Evolutionary conservation across 2,329 filamentous ascomycete genomes (phyloP).

Genomic region (Diaporthe eres): DNA sequence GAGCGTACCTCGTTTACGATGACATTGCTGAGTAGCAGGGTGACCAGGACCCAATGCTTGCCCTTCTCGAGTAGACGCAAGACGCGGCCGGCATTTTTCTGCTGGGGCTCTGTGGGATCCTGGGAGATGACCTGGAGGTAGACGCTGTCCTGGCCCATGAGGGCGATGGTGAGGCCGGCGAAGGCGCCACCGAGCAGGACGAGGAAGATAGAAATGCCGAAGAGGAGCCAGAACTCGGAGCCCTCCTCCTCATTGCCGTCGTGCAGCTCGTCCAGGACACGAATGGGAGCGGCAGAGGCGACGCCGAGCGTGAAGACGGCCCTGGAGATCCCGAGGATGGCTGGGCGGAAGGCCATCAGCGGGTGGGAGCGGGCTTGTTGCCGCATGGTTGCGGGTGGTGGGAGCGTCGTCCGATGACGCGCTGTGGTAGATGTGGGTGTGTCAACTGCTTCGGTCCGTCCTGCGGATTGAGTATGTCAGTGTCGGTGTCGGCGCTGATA

Average conservation of each 20-base stretch:
- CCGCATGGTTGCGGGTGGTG: slow-evolving; percentile 29
- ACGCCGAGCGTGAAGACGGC: slow-evolving; percentile 65
- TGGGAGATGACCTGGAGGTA: slow-evolving; percentile 95
- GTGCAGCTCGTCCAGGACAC: slow-evolving; percentile 51
- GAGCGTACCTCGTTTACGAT: slow-evolving; percentile 84
- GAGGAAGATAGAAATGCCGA: slow-evolving; percentile 82
- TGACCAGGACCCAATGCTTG: slow-evolving; percentile 99
- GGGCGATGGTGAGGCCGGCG: slow-evolving; percentile 90
- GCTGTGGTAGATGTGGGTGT: neutral
- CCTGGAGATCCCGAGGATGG: slow-evolving; percentile 66
- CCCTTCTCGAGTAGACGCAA: slow-evolving; percentile 84
- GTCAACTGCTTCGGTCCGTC: neutral
- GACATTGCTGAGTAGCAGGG: slow-evolving; percentile 93
- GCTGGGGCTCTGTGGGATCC: slow-evolving; percentile 87
- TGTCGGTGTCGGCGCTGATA: neutral
- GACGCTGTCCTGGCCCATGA: slow-evolving; percentile 88
- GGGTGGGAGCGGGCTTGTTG: slow-evolving; percentile 29
- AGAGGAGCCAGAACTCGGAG: slow-evolving; percentile 83
- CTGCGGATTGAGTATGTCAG: slow-evolving; percentile 1
- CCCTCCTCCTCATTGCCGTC: slow-evolving; percentile 69
- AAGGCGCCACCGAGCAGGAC: slow-evolving; percentile 94
- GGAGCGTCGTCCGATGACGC: slow-evolving; percentile 12
- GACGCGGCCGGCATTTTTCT: slow-evolving; percentile 86
- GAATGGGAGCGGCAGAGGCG: slow-evolving; percentile 63
- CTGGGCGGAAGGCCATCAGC: slow-evolving; percentile 48